These are phyloP conservation scores for Ganoderma meredithae DNA, from an alignment of 1,284 basidiomycete genomes.

Conservation along the genomic window DNA sequence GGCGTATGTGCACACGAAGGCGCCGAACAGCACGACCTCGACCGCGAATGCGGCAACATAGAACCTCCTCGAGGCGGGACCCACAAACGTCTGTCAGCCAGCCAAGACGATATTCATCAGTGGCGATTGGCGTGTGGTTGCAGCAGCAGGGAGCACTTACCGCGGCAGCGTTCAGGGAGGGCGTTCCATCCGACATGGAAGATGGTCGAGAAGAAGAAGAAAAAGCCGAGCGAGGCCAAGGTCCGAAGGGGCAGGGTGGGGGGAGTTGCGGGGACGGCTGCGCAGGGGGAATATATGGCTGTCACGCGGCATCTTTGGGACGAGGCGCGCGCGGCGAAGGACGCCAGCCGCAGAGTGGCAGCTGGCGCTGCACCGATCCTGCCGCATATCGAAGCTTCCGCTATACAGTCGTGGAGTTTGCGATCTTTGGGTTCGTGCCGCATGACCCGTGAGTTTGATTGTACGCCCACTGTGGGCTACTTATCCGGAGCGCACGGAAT, in stretches of 20 bases:
- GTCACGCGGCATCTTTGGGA: neutral
- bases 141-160: slow-evolving; percentile 6
- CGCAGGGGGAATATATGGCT: neutral
- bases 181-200: slow-evolving; percentile 17
- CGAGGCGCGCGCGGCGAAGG: neutral
- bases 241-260: neutral
- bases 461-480: slow-evolving; percentile 10
- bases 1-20: slow-evolving; percentile 8
- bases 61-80: slow-evolving; percentile 14
- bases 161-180: slow-evolving; percentile 16
- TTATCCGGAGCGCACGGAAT: neutral
- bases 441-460: slow-evolving; percentile 25
- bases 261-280: neutral
- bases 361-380: neutral
- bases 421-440: neutral
- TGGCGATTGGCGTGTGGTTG: neutral
- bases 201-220: neutral
- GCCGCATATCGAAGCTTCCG: neutral
- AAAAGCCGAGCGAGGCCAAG: neutral
- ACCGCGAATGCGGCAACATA: slow-evolving; percentile 13
- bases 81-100: slow-evolving; percentile 13
- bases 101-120: neutral
- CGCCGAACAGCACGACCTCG: slow-evolving; percentile 13
- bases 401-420: slow-evolving; percentile 10
- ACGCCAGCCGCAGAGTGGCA: neutral